phyloP scores from a whole-genome alignment of 139 green algal species.

The Chlamydomonas applanata region DNA sequence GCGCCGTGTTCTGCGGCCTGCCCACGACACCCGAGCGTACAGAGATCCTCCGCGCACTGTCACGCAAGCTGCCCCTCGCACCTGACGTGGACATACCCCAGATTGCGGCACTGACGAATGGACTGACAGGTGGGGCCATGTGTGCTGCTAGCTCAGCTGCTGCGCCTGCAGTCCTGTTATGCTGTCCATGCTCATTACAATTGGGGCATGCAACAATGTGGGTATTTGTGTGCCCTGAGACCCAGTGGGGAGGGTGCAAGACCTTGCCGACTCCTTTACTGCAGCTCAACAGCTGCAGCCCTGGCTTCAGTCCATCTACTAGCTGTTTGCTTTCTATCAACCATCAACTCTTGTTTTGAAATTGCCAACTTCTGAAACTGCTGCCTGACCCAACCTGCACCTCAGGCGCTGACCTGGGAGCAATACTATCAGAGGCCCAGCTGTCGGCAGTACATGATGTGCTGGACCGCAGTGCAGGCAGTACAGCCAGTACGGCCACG shows the following conservation, averaged over 20 bases:
- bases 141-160: background rate
- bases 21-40: constrained; percentile 34
- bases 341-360: background rate
- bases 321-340: background rate
- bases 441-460: constrained; percentile 73
- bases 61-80: constrained; percentile 47
- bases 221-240: no score
- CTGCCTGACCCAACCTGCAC: background rate
- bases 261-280: no score
- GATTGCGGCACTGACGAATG: constrained; percentile 41
- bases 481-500: no score
- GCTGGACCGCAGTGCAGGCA: constrained; percentile 43
- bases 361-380: background rate
- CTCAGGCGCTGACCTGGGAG: constrained; percentile 72
- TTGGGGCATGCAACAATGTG: no score
- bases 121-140: constrained; percentile 52
- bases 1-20: constrained; percentile 65
- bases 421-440: constrained; percentile 79
- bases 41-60: constrained; percentile 49
- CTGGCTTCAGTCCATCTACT: no score
- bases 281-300: no score
- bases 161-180: background rate
- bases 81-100: constrained; percentile 41
- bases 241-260: no score
- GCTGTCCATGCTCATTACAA: background rate